Evolutionary conservation across 1,139 yeast genomes (phyloP).

Genomic region (Nakaseomyces sp.): DNA sequence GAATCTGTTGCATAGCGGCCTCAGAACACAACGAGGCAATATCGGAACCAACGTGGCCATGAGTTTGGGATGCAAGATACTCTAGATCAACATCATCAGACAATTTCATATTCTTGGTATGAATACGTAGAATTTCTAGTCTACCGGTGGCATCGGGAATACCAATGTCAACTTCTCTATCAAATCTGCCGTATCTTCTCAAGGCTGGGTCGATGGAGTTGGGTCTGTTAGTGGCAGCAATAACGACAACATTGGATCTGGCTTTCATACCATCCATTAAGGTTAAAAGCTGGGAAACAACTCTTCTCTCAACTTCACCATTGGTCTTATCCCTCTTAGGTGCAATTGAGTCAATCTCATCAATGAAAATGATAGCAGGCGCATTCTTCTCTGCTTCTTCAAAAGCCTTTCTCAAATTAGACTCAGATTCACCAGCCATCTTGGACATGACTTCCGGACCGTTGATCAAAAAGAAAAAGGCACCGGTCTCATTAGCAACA

Average conservation of each 20-base stretch:
- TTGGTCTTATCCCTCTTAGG: slow-evolving; percentile 99
- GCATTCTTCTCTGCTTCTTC: slow-evolving; percentile 99
- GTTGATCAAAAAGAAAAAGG: slow-evolving; percentile 37
- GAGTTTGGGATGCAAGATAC: slow-evolving; percentile 83
- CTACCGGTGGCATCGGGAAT: slow-evolving; percentile 45
- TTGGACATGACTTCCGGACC: slow-evolving; percentile 99
- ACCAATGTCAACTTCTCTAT: too few relatives aligned
- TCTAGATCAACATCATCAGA: slow-evolving; percentile 93
- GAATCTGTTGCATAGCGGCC: slow-evolving; percentile 97
- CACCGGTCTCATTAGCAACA: too few relatives aligned
- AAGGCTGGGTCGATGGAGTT: too few relatives aligned
- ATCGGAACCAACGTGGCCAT: slow-evolving; percentile 98
- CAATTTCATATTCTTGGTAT: slow-evolving; percentile 95
- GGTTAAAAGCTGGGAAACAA: slow-evolving; percentile 91
- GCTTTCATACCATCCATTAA: slow-evolving; percentile 99
- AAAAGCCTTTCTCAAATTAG: slow-evolving; percentile 92
- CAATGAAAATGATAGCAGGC: slow-evolving; percentile 93
- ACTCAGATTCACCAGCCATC: slow-evolving; percentile 99
- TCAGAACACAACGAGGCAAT: slow-evolving; percentile 92
- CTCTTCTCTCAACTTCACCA: slow-evolving; percentile 98
- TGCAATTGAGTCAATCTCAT: slow-evolving; percentile 98
- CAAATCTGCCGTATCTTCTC: too few relatives aligned
- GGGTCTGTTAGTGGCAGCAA: too few relatives aligned
- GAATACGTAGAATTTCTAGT: slow-evolving; percentile 86
- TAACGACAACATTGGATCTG: slow-evolving; percentile 33